Conservation (phyloP, 108 stramenopile genomes). For the Nitzschia sp. region DNA sequence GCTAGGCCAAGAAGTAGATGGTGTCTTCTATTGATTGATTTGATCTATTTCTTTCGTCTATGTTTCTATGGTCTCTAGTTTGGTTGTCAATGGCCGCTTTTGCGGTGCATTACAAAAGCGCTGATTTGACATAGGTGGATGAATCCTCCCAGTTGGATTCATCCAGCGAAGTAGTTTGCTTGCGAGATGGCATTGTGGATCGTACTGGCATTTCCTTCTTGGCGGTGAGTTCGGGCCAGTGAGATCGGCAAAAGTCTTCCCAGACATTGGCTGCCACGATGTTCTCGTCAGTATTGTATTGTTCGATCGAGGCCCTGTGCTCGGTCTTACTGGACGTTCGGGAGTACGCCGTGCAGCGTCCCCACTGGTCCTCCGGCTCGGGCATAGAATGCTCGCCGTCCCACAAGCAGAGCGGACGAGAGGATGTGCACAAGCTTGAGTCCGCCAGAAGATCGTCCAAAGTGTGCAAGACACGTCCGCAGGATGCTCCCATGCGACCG, state of each 20-base stretch:
- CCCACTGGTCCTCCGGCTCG: conserved; percentile 28
- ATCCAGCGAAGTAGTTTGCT: not conserved
- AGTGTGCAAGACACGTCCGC: conserved; percentile 38
- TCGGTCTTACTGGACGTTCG: conserved; percentile 16
- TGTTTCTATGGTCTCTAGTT: not conserved
- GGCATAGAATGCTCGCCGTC: conserved; percentile 1
- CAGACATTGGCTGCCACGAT: conserved; percentile 21
- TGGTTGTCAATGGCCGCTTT: not conserved
- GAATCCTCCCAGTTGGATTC: conserved; percentile 9
- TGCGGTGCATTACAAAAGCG: conserved; percentile 5
- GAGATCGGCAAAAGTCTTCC: conserved; percentile 36
- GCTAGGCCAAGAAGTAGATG: no score
- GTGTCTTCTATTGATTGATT: not conserved
- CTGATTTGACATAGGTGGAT: not conserved
- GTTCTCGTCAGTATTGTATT: conserved; percentile 35
- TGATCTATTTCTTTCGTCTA: not conserved
- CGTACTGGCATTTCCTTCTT: not conserved
- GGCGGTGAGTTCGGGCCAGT: conserved; percentile 29
- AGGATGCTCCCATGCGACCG: conserved; percentile 34
- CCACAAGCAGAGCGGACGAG: conserved; percentile 44
- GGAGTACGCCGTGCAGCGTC: conserved; percentile 24
- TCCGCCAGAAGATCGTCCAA: conserved; percentile 24
- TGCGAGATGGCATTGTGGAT: not conserved
- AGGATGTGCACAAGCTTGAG: not conserved
- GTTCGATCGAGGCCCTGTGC: conserved; percentile 31